phyloP scores from a whole-genome alignment of 768 basidiomycete genomes.

The Boletus reticulatus region DNA sequence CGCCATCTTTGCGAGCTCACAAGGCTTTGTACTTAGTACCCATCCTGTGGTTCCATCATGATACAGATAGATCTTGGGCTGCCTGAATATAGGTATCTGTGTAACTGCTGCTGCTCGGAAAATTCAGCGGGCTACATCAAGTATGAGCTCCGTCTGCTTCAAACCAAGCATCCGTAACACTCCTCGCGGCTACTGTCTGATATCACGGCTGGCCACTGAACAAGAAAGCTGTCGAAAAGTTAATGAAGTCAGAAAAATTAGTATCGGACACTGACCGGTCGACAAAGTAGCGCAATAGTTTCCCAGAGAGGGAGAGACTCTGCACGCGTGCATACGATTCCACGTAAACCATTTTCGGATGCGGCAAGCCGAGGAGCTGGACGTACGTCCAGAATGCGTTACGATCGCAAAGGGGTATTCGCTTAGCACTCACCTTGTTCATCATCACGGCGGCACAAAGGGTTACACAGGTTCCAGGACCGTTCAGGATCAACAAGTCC shows the following conservation, averaged over 20 bases:
- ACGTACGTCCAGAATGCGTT: constrained; percentile 3
- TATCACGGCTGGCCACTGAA: constrained; percentile 80
- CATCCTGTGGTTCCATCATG: too few relatives aligned
- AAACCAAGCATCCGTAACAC: constrained; percentile 67
- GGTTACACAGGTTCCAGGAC: constrained; percentile 90
- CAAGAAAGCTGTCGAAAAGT: constrained; percentile 61
- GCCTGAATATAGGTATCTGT: background rate
- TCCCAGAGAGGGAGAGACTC: constrained; percentile 80
- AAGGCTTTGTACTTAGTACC: background rate
- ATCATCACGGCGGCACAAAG: constrained; percentile 70
- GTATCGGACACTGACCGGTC: constrained; percentile 73
- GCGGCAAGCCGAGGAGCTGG: constrained; percentile 72
- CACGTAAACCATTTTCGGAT: constrained; percentile 78
- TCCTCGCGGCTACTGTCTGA: constrained; percentile 42
- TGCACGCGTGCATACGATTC: constrained; percentile 92
- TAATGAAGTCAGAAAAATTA: constrained; percentile 8
- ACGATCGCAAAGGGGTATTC: background rate
- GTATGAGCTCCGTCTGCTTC: constrained; percentile 14
- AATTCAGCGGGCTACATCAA: background rate
- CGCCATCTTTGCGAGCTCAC: too few relatives aligned
- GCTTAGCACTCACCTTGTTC: constrained; percentile 54
- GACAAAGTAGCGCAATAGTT: constrained; percentile 74
- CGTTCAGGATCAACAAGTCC: constrained; percentile 86
- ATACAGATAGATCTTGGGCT: too few relatives aligned
- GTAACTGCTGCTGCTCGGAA: background rate